These are phyloP conservation scores for Eucalyptus caleyi DNA, from an alignment of 345 rosid genomes.

Conservation along the genomic window DNA sequence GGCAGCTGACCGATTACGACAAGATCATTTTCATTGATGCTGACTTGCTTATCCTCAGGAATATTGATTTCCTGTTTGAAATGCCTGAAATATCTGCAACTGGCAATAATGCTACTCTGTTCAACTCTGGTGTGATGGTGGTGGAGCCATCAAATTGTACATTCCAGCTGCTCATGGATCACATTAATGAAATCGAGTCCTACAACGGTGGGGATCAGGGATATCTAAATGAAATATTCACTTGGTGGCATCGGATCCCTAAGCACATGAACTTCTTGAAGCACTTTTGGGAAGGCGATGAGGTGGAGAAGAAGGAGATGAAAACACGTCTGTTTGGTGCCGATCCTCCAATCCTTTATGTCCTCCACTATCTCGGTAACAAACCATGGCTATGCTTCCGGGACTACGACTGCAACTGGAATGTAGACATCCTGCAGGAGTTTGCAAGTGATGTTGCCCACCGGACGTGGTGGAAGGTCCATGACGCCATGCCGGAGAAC, in stretches of 20 bases:
- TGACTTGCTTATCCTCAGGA: slow-evolving; percentile 75
- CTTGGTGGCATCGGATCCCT: slow-evolving; percentile 99
- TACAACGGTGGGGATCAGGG: slow-evolving; percentile 97
- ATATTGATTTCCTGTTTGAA: slow-evolving; percentile 80
- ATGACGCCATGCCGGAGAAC: slow-evolving; percentile 67
- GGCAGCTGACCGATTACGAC: slow-evolving; percentile 78
- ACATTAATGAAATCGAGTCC: slow-evolving; percentile 69
- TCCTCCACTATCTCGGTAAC: slow-evolving; percentile 71
- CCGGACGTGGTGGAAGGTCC: slow-evolving; percentile 79
- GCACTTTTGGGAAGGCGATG: slow-evolving; percentile 93
- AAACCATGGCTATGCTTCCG: slow-evolving; percentile 90
- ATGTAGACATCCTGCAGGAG: slow-evolving; percentile 64
- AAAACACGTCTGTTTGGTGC: slow-evolving; percentile 67
- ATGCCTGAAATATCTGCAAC: slow-evolving; percentile 81
- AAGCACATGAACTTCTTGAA: slow-evolving; percentile 89
- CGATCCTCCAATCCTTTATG: slow-evolving; percentile 74
- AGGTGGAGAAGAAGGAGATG: slow-evolving; percentile 55
- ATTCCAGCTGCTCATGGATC: slow-evolving; percentile 74
- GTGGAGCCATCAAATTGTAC: slow-evolving; percentile 80
- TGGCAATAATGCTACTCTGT: slow-evolving; percentile 68
- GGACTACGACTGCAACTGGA: slow-evolving; percentile 97
- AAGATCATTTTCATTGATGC: slow-evolving; percentile 91
- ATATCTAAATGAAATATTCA: slow-evolving; percentile 76
- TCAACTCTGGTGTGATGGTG: slow-evolving; percentile 88
- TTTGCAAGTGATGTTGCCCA: slow-evolving; percentile 81